phyloP scores from a whole-genome alignment of 768 basidiomycete genomes.

The Hericium erinaceus region DNA sequence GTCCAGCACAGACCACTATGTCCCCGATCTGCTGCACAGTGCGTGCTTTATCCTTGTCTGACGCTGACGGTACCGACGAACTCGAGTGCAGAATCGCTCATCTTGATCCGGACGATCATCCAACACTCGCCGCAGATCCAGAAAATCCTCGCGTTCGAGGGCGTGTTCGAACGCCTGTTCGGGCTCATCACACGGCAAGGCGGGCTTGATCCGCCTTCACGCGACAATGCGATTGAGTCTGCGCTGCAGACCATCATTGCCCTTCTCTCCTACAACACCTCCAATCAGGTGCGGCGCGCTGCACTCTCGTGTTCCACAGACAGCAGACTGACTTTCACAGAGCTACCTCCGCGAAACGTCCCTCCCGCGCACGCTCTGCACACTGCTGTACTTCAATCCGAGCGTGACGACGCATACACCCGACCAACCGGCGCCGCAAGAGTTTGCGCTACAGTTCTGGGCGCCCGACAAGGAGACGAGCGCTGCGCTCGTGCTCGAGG shows the following conservation, averaged over 20 bases:
- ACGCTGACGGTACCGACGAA: too few relatives aligned
- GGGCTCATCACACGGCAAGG: conserved; percentile 81
- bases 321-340: conserved; percentile 32
- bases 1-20: too few relatives aligned
- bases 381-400: conserved; percentile 62
- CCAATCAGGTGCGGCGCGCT: conserved; percentile 67
- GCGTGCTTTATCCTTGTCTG: too few relatives aligned
- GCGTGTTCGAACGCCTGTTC: conserved; percentile 93
- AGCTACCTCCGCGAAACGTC: conserved; percentile 93
- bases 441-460: conserved; percentile 96
- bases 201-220: conserved; percentile 75
- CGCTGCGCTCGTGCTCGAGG: conserved; percentile 64
- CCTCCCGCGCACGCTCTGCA: conserved; percentile 57
- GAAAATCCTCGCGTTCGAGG: conserved; percentile 93
- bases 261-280: conserved; percentile 86
- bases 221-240: conserved; percentile 59
- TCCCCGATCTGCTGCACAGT: too few relatives aligned
- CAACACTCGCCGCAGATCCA: conserved; percentile 90
- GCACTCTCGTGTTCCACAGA: not conserved
- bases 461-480: conserved; percentile 84
- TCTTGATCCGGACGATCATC: conserved; percentile 44
- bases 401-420: conserved; percentile 33
- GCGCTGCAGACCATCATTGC: conserved; percentile 80
- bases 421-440: conserved; percentile 60
- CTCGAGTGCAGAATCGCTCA: not conserved